phyloP scores from a whole-genome alignment of 352 stramenopile genomes.

The Phytophthora hibernalis region DNA sequence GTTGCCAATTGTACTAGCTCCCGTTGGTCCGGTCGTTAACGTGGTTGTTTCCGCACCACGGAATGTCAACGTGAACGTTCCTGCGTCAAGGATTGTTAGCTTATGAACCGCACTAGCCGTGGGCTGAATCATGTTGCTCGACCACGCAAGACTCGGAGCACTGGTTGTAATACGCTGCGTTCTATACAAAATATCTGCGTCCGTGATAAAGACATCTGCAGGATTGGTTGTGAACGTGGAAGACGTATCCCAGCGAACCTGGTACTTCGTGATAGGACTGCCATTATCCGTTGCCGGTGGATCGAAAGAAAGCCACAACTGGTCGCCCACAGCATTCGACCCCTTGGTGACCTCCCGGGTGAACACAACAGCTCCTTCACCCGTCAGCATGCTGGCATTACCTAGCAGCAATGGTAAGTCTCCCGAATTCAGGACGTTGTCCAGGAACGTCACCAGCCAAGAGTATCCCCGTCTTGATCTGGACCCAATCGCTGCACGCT shows the following conservation, averaged over 20 bases:
- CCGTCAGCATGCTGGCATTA: slow-evolving; percentile 44
- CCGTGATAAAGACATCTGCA: slow-evolving; percentile 52
- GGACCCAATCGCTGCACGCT: slow-evolving; percentile 57
- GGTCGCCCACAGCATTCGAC: slow-evolving; percentile 72
- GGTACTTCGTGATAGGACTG: slow-evolving; percentile 70
- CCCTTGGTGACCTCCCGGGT: slow-evolving; percentile 66
- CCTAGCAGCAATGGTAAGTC: slow-evolving; percentile 58
- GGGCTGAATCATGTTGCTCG: slow-evolving; percentile 31
- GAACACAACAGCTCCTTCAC: slow-evolving; percentile 51
- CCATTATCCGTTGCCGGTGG: slow-evolving; percentile 68
- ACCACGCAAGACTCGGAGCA: slow-evolving; percentile 69
- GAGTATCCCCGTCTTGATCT: slow-evolving; percentile 67
- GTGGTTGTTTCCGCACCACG: slow-evolving; percentile 40
- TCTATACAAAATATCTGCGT: slow-evolving; percentile 59
- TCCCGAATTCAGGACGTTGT: slow-evolving; percentile 68
- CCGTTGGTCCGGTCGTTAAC: slow-evolving; percentile 26
- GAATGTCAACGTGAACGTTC: slow-evolving; percentile 65
- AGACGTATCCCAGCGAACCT: slow-evolving; percentile 72
- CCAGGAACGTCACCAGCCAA: slow-evolving; percentile 83
- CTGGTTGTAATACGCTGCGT: slow-evolving; percentile 62
- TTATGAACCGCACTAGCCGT: slow-evolving; percentile 52
- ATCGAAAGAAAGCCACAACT: slow-evolving; percentile 83
- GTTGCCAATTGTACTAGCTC: slow-evolving; percentile 37
- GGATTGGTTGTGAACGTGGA: slow-evolving; percentile 60
- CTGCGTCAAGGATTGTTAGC: slow-evolving; percentile 42